Evolutionary conservation across 192 early-diverging fungal genomes (phyloP).

Genomic region (Linnemannia exigua): DNA sequence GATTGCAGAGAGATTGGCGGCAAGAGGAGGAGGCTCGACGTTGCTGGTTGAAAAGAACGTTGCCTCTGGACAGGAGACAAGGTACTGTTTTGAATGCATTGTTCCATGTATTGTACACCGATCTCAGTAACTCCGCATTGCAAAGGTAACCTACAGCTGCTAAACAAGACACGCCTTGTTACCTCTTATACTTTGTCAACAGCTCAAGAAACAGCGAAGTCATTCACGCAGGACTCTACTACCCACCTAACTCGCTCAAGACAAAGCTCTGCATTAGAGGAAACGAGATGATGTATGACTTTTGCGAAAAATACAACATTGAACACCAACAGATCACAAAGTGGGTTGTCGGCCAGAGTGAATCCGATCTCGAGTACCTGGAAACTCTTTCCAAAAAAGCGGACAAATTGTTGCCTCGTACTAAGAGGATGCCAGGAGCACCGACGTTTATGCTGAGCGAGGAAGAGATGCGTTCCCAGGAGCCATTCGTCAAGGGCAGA

Average conservation of each 20-base stretch:
- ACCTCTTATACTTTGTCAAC: neutral
- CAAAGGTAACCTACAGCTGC: neutral
- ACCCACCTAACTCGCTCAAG: conserved; percentile 80
- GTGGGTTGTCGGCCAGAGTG: conserved; percentile 81
- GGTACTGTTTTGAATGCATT: conserved; percentile 30
- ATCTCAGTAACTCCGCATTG: neutral
- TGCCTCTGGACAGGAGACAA: conserved; percentile 78
- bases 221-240: conserved; percentile 92
- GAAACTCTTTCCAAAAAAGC: conserved; percentile 69
- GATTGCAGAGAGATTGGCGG: conserved; percentile 73
- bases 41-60: conserved; percentile 80
- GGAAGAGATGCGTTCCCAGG: conserved; percentile 56
- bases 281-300: conserved; percentile 76
- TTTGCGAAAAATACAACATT: conserved; percentile 66
- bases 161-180: neutral
- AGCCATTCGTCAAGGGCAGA: conserved; percentile 73
- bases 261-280: conserved; percentile 84
- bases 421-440: conserved; percentile 57
- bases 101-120: no score
- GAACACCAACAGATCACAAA: conserved; percentile 74
- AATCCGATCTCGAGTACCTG: conserved; percentile 68
- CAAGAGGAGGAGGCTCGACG: conserved; percentile 58
- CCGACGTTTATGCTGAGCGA: conserved; percentile 64
- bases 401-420: conserved; percentile 43
- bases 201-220: conserved; percentile 91